A percentile compares a stretch with the other conserved stretches of the same genome.
Conservation (phyloP, 179 eudicot species). For the Beta macrorhiza region DNA sequence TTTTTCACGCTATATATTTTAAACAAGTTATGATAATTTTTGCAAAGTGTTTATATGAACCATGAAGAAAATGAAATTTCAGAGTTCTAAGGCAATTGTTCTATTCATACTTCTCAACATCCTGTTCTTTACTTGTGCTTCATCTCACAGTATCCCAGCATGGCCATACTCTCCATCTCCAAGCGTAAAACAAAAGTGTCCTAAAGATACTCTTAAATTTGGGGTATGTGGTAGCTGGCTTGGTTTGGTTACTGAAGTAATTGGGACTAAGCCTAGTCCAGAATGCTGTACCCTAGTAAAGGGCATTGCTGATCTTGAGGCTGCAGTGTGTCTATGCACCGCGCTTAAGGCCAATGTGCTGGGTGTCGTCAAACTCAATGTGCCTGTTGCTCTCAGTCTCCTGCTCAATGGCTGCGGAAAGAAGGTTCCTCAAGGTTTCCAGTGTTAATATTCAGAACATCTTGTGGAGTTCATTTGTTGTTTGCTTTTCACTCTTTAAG, state of each 20-base stretch:
- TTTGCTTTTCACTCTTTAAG: neutral
- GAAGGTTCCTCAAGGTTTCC: slow-evolving; percentile 64
- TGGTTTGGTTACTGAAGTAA: slow-evolving; percentile 65
- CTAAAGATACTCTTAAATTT: slow-evolving; percentile 67
- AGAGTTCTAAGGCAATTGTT: slow-evolving; percentile 19
- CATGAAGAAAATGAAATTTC: slow-evolving; percentile 15
- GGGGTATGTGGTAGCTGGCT: slow-evolving; percentile 92
- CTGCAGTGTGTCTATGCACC: slow-evolving; percentile 77
- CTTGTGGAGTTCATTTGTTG: neutral
- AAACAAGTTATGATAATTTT: neutral
- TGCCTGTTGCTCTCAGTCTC: slow-evolving; percentile 33
- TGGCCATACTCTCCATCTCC: slow-evolving; percentile 30
- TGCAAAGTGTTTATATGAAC: neutral
- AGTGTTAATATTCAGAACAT: slow-evolving; percentile 26
- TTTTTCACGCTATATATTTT: neutral
- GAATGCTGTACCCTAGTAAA: slow-evolving; percentile 60
- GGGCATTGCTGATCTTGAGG: slow-evolving; percentile 79
- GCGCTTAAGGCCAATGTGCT: slow-evolving; percentile 74
- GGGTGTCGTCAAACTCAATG: slow-evolving; percentile 44
- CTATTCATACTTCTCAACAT: slow-evolving; percentile 37
- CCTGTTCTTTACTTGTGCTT: slow-evolving; percentile 36
- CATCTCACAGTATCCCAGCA: slow-evolving; percentile 37
- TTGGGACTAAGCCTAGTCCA: slow-evolving; percentile 69
- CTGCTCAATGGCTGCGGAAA: slow-evolving; percentile 72
- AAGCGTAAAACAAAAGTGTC: slow-evolving; percentile 48